These are phyloP conservation scores for Olyra latifolia DNA, from an alignment of 176 grass and related monocot genomes.

Conservation along the genomic window DNA sequence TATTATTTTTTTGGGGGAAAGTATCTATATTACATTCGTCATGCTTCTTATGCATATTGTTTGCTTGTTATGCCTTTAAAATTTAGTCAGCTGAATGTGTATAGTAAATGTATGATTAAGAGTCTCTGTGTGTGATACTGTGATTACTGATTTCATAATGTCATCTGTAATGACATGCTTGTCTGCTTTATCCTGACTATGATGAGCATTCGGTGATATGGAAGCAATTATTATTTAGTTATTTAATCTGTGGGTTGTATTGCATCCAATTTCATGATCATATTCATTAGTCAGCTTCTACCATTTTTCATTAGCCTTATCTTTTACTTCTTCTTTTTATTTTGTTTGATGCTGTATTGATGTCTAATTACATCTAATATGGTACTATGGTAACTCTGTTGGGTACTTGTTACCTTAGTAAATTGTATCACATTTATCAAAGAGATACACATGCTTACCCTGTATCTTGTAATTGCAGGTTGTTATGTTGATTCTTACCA, in stretches of 20 bases:
- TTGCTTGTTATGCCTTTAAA: background rate
- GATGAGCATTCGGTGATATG: background rate
- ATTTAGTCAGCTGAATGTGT: background rate
- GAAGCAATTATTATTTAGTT: too few relatives aligned
- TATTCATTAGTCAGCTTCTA: background rate
- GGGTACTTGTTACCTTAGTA: background rate
- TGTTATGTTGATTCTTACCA: conserved; percentile 62
- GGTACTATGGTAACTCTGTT: background rate
- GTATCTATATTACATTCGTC: background rate
- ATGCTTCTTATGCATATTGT: background rate
- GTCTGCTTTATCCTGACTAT: background rate
- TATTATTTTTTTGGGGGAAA: background rate
- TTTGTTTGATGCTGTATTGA: background rate
- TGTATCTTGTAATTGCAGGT: conserved; percentile 47
- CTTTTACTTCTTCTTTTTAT: background rate
- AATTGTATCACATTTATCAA: background rate
- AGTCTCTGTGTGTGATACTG: background rate
- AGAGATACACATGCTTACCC: background rate
- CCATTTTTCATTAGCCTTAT: background rate
- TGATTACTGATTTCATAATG: too few relatives aligned
- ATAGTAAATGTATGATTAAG: background rate
- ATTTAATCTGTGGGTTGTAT: background rate
- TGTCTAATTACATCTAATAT: background rate
- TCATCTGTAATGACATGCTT: background rate
- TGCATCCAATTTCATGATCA: background rate